Percentiles rank a stretch among this genome's conserved stretches.
These are phyloP conservation scores for Albugo laibachii DNA, from an alignment of 352 stramenopile genomes.

Conservation along the genomic window DNA sequence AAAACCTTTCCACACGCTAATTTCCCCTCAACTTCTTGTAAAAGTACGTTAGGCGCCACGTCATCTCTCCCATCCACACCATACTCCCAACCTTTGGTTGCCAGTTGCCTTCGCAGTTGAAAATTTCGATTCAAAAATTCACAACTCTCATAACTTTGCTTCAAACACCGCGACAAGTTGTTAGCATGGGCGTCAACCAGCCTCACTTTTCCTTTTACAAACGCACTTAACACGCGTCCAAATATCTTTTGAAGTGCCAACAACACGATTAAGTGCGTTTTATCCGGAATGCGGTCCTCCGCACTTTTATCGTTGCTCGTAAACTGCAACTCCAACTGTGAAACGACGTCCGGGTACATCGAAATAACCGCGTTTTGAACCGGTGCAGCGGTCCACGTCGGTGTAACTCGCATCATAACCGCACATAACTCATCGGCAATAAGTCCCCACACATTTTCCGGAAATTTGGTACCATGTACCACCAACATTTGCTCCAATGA, in stretches of 20 bases:
- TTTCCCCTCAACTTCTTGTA: conserved; percentile 60
- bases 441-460: conserved; percentile 55
- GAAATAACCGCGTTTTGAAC: conserved; percentile 32
- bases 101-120: conserved; percentile 26
- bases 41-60: conserved; percentile 33
- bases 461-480: conserved; percentile 57
- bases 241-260: conserved; percentile 42
- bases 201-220: conserved; percentile 17
- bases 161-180: conserved; percentile 26
- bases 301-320: conserved; percentile 23
- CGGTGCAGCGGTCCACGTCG: conserved; percentile 58
- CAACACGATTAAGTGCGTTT: conserved; percentile 42
- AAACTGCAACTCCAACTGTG: conserved; percentile 32
- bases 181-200: conserved; percentile 34
- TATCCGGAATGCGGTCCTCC: conserved; percentile 26
- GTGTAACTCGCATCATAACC: conserved; percentile 45
- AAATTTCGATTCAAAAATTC: conserved; percentile 53
- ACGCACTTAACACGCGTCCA: conserved; percentile 38
- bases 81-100: conserved; percentile 22
- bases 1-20: conserved; percentile 54
- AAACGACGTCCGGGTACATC: conserved; percentile 44
- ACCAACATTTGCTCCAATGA: conserved; percentile 51
- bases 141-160: conserved; percentile 51
- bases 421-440: conserved; percentile 65
- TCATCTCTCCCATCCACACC: conserved; percentile 11